A percentile compares a stretch with the other conserved stretches of the same genome.
Conservation (phyloP, 257 asterid genomes). For the Dorcoceras hygrometricum region DNA sequence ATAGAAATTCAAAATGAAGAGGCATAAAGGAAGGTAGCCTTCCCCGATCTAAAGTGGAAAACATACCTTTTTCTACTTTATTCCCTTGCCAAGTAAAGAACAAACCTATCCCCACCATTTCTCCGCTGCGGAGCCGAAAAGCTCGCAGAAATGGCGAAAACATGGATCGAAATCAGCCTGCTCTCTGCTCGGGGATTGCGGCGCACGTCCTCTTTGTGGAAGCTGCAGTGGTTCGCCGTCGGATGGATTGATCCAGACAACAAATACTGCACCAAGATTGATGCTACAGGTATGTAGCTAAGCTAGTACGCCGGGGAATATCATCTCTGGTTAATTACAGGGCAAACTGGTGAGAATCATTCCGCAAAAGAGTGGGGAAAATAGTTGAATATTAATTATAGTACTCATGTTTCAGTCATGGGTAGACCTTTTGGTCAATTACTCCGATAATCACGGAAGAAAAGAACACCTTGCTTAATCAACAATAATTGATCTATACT, state of each 20-base stretch:
- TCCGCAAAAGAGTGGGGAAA: too few species aligned
- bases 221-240: slow-evolving; percentile 83
- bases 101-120: slow-evolving; percentile 22
- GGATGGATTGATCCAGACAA: slow-evolving; percentile 71
- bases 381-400: too few species aligned
- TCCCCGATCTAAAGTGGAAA: slow-evolving; percentile 24
- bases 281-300: slow-evolving; percentile 43
- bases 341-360: neutral
- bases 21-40: slow-evolving; percentile 38
- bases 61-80: slow-evolving; percentile 26
- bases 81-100: slow-evolving; percentile 45
- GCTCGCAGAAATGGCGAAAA: slow-evolving; percentile 45
- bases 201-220: slow-evolving; percentile 56
- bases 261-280: slow-evolving; percentile 77
- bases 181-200: slow-evolving; percentile 71
- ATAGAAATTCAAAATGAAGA: neutral
- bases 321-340: neutral
- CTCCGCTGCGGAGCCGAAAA: slow-evolving; percentile 18
- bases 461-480: too few species aligned
- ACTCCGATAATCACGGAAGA: too few species aligned
- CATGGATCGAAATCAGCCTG: slow-evolving; percentile 70
- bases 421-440: too few species aligned
- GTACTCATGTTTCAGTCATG: too few species aligned
- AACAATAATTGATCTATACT: too few species aligned
- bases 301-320: too few species aligned